Percentiles rank a stretch among this genome's conserved stretches.
Evolutionary conservation across 2,329 filamentous ascomycete species (phyloP).

Genomic region (Phyllachora maydis): DNA sequence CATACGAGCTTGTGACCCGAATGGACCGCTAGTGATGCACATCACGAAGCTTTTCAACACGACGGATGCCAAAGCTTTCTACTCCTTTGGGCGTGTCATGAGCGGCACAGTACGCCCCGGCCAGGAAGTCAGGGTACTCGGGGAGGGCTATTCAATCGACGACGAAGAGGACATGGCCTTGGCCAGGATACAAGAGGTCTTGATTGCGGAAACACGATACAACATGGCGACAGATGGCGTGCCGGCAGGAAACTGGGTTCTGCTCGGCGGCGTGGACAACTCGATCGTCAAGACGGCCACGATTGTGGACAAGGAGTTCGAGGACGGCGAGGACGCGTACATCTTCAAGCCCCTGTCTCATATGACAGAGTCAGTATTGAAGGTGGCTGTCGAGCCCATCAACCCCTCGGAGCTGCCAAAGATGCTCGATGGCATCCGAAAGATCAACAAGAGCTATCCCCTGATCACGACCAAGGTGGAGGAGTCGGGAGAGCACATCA

Average conservation of each 20-base stretch:
- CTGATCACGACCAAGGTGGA: slow-evolving; percentile 93
- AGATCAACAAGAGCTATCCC: slow-evolving; percentile 95
- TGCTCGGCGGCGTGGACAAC: slow-evolving; percentile 88
- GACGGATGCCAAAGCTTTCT: slow-evolving; percentile 73
- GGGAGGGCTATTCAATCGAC: slow-evolving; percentile 87
- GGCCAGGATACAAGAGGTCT: slow-evolving; percentile 68
- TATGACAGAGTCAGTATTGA: slow-evolving; percentile 94
- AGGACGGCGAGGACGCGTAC: slow-evolving; percentile 78
- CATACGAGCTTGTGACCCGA: slow-evolving; percentile 68
- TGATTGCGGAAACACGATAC: slow-evolving; percentile 83
- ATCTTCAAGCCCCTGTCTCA: slow-evolving; percentile 88
- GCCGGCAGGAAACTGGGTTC: slow-evolving; percentile 79
- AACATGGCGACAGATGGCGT: slow-evolving; percentile 82
- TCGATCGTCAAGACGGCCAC: slow-evolving; percentile 97
- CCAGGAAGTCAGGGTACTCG: slow-evolving; percentile 71
- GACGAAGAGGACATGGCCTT: slow-evolving; percentile 95
- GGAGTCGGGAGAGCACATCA: slow-evolving; percentile 89
- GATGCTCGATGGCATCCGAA: slow-evolving; percentile 91
- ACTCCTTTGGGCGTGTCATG: slow-evolving; percentile 78
- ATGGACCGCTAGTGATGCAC: slow-evolving; percentile 80
- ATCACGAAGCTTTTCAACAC: slow-evolving; percentile 88
- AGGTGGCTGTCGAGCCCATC: slow-evolving; percentile 93
- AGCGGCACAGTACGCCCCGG: slow-evolving; percentile 76
- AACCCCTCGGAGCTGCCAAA: slow-evolving; percentile 96
- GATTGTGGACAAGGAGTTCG: slow-evolving; percentile 58